phyloP scores from a whole-genome alignment of 179 eudicot genomes.

The Spinacia oleracea region DNA sequence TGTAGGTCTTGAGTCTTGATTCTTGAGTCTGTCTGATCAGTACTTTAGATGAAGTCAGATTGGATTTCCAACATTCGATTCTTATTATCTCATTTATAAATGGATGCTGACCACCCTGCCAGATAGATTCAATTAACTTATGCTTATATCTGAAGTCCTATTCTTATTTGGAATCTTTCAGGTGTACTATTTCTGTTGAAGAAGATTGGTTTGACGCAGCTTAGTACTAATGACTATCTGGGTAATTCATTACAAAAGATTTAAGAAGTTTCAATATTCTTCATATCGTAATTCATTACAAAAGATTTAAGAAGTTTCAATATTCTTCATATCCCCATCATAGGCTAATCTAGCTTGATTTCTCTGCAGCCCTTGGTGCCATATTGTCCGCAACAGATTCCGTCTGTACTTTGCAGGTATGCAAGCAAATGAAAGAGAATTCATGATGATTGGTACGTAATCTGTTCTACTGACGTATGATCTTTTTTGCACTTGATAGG shows the following conservation, averaged over 20 bases:
- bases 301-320: neutral
- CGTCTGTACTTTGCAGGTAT: constrained; percentile 96
- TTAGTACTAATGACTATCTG: constrained; percentile 53
- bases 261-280: constrained; percentile 1
- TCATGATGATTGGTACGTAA: constrained; percentile 6
- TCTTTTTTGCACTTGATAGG: constrained; percentile 46
- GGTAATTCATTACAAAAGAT: constrained; percentile 32
- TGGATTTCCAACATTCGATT: neutral
- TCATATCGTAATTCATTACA: neutral
- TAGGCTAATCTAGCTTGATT: constrained; percentile 18
- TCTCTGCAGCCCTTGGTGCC: constrained; percentile 82
- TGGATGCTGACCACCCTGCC: neutral
- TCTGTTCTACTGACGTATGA: constrained; percentile 19
- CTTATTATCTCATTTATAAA: neutral
- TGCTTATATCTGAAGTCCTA: neutral
- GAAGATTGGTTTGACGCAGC: constrained; percentile 55
- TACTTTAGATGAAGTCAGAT: neutral
- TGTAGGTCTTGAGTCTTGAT: neutral
- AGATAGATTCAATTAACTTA: neutral
- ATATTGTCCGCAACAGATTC: constrained; percentile 97
- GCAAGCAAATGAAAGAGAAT: constrained; percentile 10
- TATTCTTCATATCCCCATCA: neutral
- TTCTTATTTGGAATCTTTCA: constrained; percentile 30
- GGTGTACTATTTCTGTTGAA: constrained; percentile 52
- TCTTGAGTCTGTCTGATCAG: neutral